Evolutionary conservation across 1,139 yeast species (phyloP), one percentile per base, ranked within the genome.

Genomic region (Nakaseomyces glabratus): DNA sequence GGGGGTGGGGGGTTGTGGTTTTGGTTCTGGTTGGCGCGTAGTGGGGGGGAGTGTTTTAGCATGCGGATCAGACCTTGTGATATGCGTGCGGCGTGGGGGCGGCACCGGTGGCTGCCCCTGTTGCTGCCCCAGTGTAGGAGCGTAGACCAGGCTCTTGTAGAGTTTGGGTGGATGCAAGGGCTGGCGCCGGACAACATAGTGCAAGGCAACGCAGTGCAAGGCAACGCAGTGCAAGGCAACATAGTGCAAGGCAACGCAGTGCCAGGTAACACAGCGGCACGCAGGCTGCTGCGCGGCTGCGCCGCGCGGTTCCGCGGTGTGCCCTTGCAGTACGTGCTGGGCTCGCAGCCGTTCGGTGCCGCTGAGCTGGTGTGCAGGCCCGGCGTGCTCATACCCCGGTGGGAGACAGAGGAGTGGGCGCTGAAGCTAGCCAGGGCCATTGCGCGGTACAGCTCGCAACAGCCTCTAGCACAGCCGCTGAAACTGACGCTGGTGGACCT

Each of bases 321-420:
- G 13, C 96, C 96, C 0, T 57, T 88, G 23, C 96, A 90, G 56
- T 86, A 90, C 54, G 71, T 90, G 6, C 61, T 90, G 15, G 86
- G 88, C 1, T 61, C 76, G 1, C 97, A 88, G 59, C 97, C 97
- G 1, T 90, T 90, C 62, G 95, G 93, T 0, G 45, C 57, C 0
- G 55, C 88, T 33, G 73, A 71, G 14, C 66, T 90, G 3, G 44
- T 50, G 20, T 84, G 95, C 49, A 49, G 58, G 17, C 65, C 64
- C 1, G 76, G 76, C 0, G 96, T 85, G 2, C 61, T 90, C 40
- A 86, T 90, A 28, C 98, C 98, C 0, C 61, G 98, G 34, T 78
- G 93, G 82, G 98, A 90, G 52, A 90, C 98, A 0, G 97, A 90
- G 52, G 95, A 85, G 49, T 88, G 97, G 97, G 65, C 71, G 6